Percentiles rank a stretch among this genome's conserved stretches.
phyloP scores from a whole-genome alignment of 352 stramenopile genomes.

The Phytophthora europaea region DNA sequence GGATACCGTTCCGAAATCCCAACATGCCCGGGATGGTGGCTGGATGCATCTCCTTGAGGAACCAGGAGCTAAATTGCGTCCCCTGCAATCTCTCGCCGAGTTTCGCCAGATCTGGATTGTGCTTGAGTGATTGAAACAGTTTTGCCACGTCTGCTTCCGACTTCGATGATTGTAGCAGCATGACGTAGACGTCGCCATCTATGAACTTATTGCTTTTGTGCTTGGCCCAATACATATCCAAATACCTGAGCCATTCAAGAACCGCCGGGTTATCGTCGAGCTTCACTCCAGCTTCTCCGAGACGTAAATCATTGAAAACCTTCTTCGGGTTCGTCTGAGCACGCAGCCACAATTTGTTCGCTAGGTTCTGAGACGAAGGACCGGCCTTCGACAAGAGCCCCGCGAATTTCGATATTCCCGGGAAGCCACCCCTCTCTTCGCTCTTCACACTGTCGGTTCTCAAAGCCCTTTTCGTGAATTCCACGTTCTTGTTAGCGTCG shows the following conservation, averaged over 20 bases:
- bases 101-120: neutral
- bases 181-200: neutral
- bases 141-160: neutral
- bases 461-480: neutral
- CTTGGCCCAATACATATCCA: neutral
- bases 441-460: neutral
- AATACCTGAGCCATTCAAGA: neutral
- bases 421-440: neutral
- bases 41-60: neutral
- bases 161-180: neutral
- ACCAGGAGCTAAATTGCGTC: neutral
- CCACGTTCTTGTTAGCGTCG: neutral
- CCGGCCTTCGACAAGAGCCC: neutral
- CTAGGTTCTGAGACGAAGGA: neutral
- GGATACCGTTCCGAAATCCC: neutral
- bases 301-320: neutral
- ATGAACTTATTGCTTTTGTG: too few species aligned
- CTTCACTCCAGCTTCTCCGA: neutral
- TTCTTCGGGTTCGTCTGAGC: neutral
- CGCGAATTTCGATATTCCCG: neutral
- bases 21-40: neutral
- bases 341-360: neutral
- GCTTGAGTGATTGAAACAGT: neutral
- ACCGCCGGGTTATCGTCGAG: neutral
- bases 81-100: neutral